Conservation (phyloP, 352 stramenopile genomes). For the Achlya hypogyna region DNA sequence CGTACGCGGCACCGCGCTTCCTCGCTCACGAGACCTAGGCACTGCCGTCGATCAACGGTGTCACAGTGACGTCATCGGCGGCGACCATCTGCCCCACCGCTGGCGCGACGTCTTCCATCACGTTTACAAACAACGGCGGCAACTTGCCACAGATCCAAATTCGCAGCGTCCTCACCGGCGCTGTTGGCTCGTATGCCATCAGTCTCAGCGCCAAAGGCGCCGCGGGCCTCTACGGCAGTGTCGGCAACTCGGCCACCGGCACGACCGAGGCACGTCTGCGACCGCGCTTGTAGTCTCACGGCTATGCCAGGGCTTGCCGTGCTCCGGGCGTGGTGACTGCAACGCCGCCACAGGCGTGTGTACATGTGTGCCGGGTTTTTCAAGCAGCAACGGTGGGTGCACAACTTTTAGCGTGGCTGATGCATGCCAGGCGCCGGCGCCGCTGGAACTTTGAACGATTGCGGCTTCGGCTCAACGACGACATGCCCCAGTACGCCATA, state of each 20-base stretch:
- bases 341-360: slow-evolving; percentile 21
- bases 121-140: slow-evolving; percentile 62
- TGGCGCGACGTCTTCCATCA: slow-evolving; percentile 42
- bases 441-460: slow-evolving; percentile 37
- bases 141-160: slow-evolving; percentile 42
- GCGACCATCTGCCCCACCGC: slow-evolving; percentile 29
- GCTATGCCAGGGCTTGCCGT: slow-evolving; percentile 31
- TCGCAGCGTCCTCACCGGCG: slow-evolving; percentile 33
- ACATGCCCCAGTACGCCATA: slow-evolving; percentile 26
- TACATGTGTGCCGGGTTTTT: slow-evolving; percentile 16
- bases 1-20: neutral
- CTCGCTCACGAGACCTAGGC: neutral
- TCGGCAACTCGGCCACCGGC: neutral
- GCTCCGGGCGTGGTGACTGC: slow-evolving; percentile 43
- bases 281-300: neutral
- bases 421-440: slow-evolving; percentile 26
- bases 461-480: slow-evolving; percentile 27
- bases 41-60: slow-evolving; percentile 43
- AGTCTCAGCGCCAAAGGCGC: slow-evolving; percentile 12
- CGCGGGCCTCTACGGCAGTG: neutral
- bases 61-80: slow-evolving; percentile 27
- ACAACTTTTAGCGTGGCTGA: neutral
- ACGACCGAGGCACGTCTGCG: neutral
- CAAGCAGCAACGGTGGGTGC: slow-evolving; percentile 28
- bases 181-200: slow-evolving; percentile 11